Conservation (phyloP, 257 asterid species). For the Solanum boliviense region DNA sequence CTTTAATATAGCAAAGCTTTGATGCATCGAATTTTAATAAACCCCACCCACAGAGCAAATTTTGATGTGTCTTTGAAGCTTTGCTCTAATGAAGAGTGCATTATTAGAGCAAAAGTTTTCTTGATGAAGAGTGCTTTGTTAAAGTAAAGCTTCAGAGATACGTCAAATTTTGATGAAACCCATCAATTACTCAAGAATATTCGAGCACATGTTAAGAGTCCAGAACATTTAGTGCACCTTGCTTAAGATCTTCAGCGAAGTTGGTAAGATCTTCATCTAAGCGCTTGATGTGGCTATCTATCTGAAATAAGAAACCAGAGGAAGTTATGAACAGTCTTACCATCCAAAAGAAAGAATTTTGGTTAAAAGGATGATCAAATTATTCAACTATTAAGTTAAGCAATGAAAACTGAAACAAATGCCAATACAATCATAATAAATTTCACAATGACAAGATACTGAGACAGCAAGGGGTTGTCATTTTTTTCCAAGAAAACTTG, state of each 20-base stretch:
- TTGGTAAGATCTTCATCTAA: slow-evolving; percentile 89
- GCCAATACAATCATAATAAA: background rate
- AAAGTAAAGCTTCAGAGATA: background rate
- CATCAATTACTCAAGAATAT: background rate
- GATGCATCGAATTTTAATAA: background rate
- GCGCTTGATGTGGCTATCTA: slow-evolving; percentile 89
- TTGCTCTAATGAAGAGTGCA: background rate
- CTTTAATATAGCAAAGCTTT: background rate
- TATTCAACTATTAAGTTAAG: background rate
- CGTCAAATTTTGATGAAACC: background rate
- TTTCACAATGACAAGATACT: background rate
- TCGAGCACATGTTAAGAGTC: background rate
- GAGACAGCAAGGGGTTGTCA: background rate
- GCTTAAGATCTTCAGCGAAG: slow-evolving; percentile 95
- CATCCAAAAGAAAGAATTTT: background rate
- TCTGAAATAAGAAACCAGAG: slow-evolving; percentile 38
- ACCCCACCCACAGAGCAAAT: background rate
- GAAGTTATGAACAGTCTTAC: background rate
- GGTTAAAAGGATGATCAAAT: background rate
- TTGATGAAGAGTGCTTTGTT: background rate
- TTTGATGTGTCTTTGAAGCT: background rate
- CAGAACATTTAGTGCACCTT: slow-evolving; percentile 36
- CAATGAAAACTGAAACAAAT: background rate
- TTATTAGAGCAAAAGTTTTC: background rate
- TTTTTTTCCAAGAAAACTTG: background rate